Conservation (phyloP, 2,329 filamentous ascomycete species). For the Cordyceps pruinosa region DNA sequence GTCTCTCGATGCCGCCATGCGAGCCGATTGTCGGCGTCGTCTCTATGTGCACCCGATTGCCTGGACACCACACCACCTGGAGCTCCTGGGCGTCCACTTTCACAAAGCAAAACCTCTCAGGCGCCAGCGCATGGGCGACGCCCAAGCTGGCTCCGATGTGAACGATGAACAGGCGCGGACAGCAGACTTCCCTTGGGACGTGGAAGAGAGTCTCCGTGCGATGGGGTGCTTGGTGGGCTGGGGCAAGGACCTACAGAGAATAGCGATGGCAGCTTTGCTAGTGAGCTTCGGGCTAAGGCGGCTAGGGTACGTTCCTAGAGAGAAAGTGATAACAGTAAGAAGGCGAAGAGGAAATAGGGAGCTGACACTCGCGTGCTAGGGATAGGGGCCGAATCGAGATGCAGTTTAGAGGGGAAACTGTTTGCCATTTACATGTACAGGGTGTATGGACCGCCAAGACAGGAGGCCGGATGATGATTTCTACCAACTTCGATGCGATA, state of each 20-base stretch:
- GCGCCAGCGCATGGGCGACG: not conserved
- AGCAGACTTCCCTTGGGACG: not conserved
- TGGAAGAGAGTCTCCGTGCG: not conserved
- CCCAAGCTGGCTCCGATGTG: not conserved
- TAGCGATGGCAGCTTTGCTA: not conserved
- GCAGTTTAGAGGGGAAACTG: not conserved
- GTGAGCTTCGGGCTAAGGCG: not conserved
- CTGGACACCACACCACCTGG: not conserved
- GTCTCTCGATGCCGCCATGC: not conserved
- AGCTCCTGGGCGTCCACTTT: constrained; percentile 1
- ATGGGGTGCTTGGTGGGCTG: not conserved
- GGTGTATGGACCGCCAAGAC: not conserved
- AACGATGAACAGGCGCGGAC: not conserved
- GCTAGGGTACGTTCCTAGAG: not conserved
- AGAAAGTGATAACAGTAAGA: not conserved
- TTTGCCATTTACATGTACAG: not conserved
- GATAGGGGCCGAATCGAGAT: not conserved
- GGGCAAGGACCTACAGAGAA: not conserved
- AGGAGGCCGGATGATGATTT: not conserved
- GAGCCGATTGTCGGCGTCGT: not conserved
- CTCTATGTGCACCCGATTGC: constrained; percentile 4
- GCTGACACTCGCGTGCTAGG: not conserved
- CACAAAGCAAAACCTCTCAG: not conserved
- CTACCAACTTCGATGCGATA: not conserved
- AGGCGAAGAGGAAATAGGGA: not conserved